phyloP scores from a whole-genome alignment of 495 filamentous ascomycete genomes.

The Evernia prunastri region DNA sequence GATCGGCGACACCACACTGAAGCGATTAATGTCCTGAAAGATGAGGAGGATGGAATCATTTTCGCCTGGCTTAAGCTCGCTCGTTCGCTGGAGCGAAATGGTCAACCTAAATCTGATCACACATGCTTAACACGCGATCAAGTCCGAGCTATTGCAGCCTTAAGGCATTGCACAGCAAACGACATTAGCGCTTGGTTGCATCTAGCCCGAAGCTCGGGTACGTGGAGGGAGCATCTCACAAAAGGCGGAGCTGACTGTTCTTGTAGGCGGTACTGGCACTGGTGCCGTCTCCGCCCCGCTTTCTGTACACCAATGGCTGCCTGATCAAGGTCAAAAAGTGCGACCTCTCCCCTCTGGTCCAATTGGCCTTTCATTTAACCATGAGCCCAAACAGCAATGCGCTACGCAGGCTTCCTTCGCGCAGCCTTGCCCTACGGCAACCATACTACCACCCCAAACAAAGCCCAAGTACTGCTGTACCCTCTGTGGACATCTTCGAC shows the following conservation, averaged over 20 bases:
- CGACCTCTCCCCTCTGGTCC: neutral
- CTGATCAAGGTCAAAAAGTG: neutral
- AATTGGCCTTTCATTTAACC: neutral
- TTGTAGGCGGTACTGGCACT: neutral
- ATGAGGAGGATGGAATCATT: constrained; percentile 1
- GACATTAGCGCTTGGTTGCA: neutral
- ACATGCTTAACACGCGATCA: neutral
- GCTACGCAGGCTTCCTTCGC: neutral
- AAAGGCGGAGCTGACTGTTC: neutral
- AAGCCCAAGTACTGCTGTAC: constrained; percentile 10
- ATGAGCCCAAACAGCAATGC: neutral
- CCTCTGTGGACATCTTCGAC: neutral
- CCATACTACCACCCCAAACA: neutral
- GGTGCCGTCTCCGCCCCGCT: neutral
- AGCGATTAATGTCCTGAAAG: neutral
- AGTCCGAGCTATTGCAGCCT: neutral
- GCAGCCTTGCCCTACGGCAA: neutral
- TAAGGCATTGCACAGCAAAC: neutral
- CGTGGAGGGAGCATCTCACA: neutral
- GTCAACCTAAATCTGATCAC: neutral
- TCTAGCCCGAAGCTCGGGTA: neutral
- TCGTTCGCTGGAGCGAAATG: neutral
- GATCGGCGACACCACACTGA: neutral
- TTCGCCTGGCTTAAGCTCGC: neutral
- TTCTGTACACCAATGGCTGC: neutral